Base-by-base conservation (phyloP, 768 basidiomycete species). In the Xerocomus brunneocitrinus region DNA sequence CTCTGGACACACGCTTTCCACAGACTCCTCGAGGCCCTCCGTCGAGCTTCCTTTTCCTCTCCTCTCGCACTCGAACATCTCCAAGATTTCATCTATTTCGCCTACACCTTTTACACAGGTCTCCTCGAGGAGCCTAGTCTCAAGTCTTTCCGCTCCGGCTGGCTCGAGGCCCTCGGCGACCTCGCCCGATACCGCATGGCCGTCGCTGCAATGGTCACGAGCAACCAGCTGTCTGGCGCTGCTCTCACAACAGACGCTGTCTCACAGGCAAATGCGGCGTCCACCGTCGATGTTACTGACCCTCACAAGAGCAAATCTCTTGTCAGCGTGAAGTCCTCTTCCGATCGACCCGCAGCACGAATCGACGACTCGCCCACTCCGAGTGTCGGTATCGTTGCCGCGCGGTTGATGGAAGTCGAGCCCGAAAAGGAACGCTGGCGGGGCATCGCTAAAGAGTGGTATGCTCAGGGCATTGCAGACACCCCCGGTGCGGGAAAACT, bases 161-260 rank as follows among this genome's bases (percentile, higher is more conserved):
- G 97, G 97, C 81, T 98, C 48, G 97, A 99, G 68, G 92, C 95
- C 4, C 83, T 99, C 14, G 97, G 97, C 24, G 97, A 99, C 70
- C 79, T 99, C 30, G 93, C 97, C 0, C 79, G 95, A 34, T 98
- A 98, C 68, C 82, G 89, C 47, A 95, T 97, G 90, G 87, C 88
- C 1, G 90, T 98, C n/a, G 89, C 91, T n/a, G 86, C 84, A 31
- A 84, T 93, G 78, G 78, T 89, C 28, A 77, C 80, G 27, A 77
- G 79, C 27, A 76, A 73, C 32, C 64, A 77, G 5, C 71, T 74
- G 16, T 65, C 70, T 4, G 74, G 76, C 3, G 49, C 59, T 12
- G 67, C 75, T 0, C 76, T 89, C 38, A 87, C 84, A 0, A 57
- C 75, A 4, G 78, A 83, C 51, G 84, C 85, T 0, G 69, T 85